Conservation (phyloP, 2,329 filamentous ascomycete genomes). For the Fusarium brevicatenulatum region DNA sequence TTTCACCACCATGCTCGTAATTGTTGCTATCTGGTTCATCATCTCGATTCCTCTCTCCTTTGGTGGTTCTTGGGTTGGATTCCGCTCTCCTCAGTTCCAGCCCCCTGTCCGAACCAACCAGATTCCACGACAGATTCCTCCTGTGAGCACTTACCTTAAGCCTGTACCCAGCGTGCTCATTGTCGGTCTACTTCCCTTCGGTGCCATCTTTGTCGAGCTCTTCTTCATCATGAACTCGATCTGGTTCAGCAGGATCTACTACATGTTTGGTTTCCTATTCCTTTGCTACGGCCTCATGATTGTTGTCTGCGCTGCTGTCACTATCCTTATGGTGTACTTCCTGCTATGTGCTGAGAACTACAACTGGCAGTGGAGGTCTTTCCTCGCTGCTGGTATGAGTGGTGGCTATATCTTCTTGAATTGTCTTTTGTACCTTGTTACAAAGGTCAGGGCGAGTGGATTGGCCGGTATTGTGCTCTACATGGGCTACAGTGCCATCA, state of each 20-base stretch:
- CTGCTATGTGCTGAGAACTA: conserved; percentile 96
- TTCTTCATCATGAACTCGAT: conserved; percentile 99
- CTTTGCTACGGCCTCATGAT: conserved; percentile 98
- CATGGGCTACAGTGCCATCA: conserved; percentile 88
- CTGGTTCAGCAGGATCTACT: conserved; percentile 99
- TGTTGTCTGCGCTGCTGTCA: conserved; percentile 91
- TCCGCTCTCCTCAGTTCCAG: conserved; percentile 77
- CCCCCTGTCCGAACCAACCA: conserved; percentile 94
- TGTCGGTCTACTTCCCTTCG: conserved; percentile 92
- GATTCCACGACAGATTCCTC: conserved; percentile 96
- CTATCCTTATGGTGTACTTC: conserved; percentile 95
- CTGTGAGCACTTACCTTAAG: conserved; percentile 81
- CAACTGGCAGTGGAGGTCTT: conserved; percentile 98
- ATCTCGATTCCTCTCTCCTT: conserved; percentile 94
- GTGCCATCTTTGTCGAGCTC: conserved; percentile 96
- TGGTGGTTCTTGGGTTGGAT: conserved; percentile 91
- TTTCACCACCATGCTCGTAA: conserved; percentile 95
- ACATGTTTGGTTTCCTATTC: conserved; percentile 99
- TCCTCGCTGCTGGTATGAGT: conserved; percentile 89
- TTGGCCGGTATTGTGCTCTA: conserved; percentile 91
- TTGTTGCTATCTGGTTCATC: conserved; percentile 94
- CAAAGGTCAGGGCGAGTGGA: conserved; percentile 85
- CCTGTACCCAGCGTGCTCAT: conserved; percentile 91
- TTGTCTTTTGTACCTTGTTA: conserved; percentile 89
- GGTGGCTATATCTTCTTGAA: conserved; percentile 93